A percentile compares a stretch with the other conserved stretches of the same genome.
phyloP scores from a whole-genome alignment of 257 asterid genomes.

The Solanum raphanifolium region DNA sequence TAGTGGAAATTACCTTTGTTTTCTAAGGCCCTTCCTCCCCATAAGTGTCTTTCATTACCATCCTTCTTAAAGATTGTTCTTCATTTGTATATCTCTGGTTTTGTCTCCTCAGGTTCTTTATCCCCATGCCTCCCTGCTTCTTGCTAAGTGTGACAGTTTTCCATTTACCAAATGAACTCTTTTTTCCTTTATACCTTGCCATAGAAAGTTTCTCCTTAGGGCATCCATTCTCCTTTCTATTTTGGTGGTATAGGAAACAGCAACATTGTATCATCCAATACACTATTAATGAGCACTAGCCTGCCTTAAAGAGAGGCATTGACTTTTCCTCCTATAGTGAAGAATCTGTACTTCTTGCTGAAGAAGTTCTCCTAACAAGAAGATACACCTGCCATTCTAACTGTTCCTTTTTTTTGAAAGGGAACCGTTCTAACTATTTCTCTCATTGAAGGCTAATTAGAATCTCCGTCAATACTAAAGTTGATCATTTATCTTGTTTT shows the following conservation, averaged over 20 bases:
- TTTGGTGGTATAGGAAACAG: neutral
- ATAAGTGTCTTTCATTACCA: neutral
- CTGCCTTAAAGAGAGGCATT: neutral
- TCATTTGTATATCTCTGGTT: neutral
- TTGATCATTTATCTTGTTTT: neutral
- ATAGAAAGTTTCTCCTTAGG: neutral
- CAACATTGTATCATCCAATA: neutral
- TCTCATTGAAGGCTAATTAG: neutral
- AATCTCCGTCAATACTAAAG: neutral
- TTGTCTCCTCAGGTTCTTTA: neutral
- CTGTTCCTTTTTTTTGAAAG: neutral
- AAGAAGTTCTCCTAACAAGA: neutral
- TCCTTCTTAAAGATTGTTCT: neutral
- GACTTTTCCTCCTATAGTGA: neutral
- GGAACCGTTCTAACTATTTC: neutral
- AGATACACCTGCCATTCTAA: neutral
- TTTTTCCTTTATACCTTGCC: neutral
- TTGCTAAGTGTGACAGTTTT: neutral
- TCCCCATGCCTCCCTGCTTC: neutral
- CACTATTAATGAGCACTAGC: neutral
- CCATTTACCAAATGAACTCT: neutral
- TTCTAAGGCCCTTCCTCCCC: neutral
- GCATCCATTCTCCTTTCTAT: neutral
- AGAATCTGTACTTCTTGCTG: neutral
- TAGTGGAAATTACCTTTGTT: neutral